Percentiles rank a stretch among this genome's conserved stretches.
These are phyloP conservation scores for Russula vinacea DNA, from an alignment of 768 basidiomycete species.

Conservation along the genomic window DNA sequence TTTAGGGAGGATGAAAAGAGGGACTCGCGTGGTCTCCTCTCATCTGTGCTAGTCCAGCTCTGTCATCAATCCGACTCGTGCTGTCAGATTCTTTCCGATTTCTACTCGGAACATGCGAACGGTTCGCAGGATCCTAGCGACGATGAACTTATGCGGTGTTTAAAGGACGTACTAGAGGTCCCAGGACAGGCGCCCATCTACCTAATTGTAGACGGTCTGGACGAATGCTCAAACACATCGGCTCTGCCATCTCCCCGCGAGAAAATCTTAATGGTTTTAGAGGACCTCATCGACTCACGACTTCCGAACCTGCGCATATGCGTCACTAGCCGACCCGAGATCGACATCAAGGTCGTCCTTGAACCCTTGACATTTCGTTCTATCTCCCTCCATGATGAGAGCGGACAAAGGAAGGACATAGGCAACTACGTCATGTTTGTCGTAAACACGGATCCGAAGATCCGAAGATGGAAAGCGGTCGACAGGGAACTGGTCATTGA, in stretches of 20 bases:
- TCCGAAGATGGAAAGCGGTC: neutral
- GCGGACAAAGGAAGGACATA: constrained; percentile 3
- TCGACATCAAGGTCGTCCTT: neutral
- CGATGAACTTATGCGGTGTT: neutral
- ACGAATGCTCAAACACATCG: constrained; percentile 7
- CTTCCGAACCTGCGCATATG: neutral
- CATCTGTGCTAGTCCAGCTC: constrained; percentile 3
- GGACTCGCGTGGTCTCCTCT: neutral
- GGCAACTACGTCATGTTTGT: neutral
- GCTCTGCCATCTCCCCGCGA: neutral
- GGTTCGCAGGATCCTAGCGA: neutral
- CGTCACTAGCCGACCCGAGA: constrained; percentile 6
- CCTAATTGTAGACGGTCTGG: neutral
- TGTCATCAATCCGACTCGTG: neutral
- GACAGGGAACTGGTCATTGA: constrained; percentile 1
- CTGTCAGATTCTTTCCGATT: neutral
- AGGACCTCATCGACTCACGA: neutral
- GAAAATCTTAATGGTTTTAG: neutral
- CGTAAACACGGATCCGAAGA: neutral
- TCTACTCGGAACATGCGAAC: neutral
- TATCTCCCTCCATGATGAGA: neutral
- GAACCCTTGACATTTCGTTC: neutral
- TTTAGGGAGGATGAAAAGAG: constrained; percentile 5
- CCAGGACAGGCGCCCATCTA: neutral
- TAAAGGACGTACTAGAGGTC: neutral